phyloP scores from a whole-genome alignment of 257 asterid genomes.

The Echium plantagineum region DNA sequence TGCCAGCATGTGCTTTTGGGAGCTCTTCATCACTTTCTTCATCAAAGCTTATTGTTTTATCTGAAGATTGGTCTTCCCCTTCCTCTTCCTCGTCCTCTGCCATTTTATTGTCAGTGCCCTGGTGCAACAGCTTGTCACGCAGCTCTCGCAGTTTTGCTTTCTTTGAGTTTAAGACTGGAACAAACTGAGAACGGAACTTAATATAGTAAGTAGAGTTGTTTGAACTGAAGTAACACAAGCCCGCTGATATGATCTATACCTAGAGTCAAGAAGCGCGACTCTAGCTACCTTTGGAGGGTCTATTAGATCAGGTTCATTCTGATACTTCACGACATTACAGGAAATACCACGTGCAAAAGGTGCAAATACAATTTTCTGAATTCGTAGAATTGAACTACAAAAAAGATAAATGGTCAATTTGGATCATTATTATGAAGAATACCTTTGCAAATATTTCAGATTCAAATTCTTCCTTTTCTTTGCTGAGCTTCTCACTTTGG shows the following conservation, averaged over 20 bases:
- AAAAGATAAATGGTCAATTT: not conserved
- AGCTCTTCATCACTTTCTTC: slow-evolving; percentile 37
- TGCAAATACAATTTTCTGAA: not conserved
- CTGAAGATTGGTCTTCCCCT: slow-evolving; percentile 39
- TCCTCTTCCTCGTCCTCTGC: slow-evolving; percentile 34
- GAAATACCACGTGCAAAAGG: not conserved
- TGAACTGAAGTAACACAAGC: not conserved
- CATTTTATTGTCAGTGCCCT: slow-evolving; percentile 18
- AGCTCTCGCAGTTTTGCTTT: slow-evolving; percentile 86
- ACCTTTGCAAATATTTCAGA: slow-evolving; percentile 73
- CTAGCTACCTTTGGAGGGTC: not conserved
- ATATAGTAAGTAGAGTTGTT: not conserved
- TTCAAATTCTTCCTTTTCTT: slow-evolving; percentile 67
- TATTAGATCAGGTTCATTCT: not conserved
- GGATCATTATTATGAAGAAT: slow-evolving; percentile 1
- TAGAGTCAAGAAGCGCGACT: not conserved
- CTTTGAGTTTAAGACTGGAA: slow-evolving; percentile 65
- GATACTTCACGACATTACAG: not conserved
- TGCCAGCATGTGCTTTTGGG: slow-evolving; percentile 12
- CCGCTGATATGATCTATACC: not conserved
- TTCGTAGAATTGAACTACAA: not conserved
- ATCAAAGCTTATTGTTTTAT: slow-evolving; percentile 56
- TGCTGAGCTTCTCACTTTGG: slow-evolving; percentile 64
- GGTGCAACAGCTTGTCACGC: slow-evolving; percentile 48
- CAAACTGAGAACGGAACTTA: slow-evolving; percentile 42